Percentiles rank a stretch among this genome's conserved stretches.
These are phyloP conservation scores for Citrus trifoliata DNA, from an alignment of 345 rosid species.

Conservation along the genomic window DNA sequence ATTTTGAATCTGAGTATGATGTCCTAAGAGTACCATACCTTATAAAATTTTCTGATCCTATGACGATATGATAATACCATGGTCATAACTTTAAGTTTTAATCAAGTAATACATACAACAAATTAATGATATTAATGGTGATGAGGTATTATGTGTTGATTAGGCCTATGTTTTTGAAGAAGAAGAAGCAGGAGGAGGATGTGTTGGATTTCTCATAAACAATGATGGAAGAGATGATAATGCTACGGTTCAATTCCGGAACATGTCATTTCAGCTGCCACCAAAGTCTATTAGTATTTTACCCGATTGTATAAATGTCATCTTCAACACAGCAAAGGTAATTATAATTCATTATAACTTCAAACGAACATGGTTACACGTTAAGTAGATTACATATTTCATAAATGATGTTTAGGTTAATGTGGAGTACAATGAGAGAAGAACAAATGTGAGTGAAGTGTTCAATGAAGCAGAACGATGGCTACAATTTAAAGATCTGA, in stretches of 20 bases:
- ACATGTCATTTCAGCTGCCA: conserved; percentile 43
- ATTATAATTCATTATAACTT: not conserved
- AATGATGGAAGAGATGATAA: conserved; percentile 25
- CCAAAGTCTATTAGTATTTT: conserved; percentile 72
- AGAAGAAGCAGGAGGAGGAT: conserved; percentile 39
- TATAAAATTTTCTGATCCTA: too few species aligned
- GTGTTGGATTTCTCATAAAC: conserved; percentile 85
- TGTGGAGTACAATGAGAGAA: conserved; percentile 38
- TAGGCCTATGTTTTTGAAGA: conserved; percentile 77
- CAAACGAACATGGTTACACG: too few species aligned
- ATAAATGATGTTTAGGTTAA: conserved; percentile 39
- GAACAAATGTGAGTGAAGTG: conserved; percentile 24
- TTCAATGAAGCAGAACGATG: conserved; percentile 33
- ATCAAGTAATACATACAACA: not conserved
- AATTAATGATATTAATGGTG: not conserved
- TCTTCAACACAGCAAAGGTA: conserved; percentile 80
- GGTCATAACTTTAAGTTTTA: too few species aligned
- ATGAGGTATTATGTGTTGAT: not conserved
- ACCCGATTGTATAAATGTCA: conserved; percentile 49
- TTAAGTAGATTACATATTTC: too few species aligned
- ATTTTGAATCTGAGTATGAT: too few species aligned
- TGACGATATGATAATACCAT: too few species aligned
- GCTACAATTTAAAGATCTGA: conserved; percentile 54
- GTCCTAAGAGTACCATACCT: too few species aligned
- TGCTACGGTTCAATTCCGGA: conserved; percentile 37